phyloP scores from a whole-genome alignment of 306 rosid species.

The Citrullus mucosospermus region DNA sequence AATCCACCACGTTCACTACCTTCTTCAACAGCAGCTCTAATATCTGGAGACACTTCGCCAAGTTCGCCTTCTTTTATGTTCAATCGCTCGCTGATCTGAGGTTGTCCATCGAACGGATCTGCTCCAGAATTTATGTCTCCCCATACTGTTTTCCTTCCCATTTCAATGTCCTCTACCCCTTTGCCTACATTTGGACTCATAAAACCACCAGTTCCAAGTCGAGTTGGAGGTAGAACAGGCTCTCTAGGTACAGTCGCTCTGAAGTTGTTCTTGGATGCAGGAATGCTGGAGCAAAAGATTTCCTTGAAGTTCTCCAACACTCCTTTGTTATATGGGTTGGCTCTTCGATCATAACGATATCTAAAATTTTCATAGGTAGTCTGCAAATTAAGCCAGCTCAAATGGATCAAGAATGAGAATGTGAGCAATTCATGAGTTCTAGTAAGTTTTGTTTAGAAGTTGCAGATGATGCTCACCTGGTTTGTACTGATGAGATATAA shows the following conservation, averaged over 20 bases:
- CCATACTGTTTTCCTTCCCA: conserved; percentile 92
- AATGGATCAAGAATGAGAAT: not conserved
- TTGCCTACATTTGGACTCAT: conserved; percentile 92
- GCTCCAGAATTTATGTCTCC: conserved; percentile 60
- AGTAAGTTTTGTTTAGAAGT: not conserved
- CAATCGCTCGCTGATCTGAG: conserved; percentile 45
- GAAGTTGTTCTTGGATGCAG: conserved; percentile 67
- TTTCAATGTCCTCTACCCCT: conserved; percentile 79
- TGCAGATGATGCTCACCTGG: conserved; percentile 43
- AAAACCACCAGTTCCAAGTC: conserved; percentile 64
- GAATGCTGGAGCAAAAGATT: conserved; percentile 63
- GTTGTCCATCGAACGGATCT: conserved; percentile 49
- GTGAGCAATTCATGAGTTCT: not conserved
- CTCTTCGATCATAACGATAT: conserved; percentile 75
- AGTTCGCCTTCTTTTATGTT: conserved; percentile 66
- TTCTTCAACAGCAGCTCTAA: conserved; percentile 62
- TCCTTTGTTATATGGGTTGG: conserved; percentile 72
- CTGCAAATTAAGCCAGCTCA: conserved; percentile 31
- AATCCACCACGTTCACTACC: conserved; percentile 42
- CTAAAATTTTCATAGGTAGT: conserved; percentile 93
- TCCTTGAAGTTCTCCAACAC: conserved; percentile 67
- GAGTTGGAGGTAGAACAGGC: conserved; percentile 46
- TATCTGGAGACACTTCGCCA: conserved; percentile 65
- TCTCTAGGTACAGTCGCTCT: conserved; percentile 71
- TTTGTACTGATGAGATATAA: conserved; percentile 86